Evolutionary conservation across 805 yeast species (phyloP).

Genomic region (Pichia paraexigua): DNA sequence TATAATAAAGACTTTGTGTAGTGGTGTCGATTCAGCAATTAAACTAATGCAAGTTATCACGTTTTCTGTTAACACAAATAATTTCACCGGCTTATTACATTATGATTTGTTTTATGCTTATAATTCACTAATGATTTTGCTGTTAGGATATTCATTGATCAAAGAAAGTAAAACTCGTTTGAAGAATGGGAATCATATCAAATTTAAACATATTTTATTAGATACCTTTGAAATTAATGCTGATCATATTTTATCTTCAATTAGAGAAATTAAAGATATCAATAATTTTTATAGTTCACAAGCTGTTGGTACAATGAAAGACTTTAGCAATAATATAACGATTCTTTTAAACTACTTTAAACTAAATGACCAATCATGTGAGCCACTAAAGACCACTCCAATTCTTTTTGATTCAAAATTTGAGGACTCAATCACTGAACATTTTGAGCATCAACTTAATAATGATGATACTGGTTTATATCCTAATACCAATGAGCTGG

Average conservation of each 20-base stretch:
- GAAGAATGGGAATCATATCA: conserved; percentile 1
- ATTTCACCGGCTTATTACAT: conserved; percentile 28
- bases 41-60: conserved; percentile 22
- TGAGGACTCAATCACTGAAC: not conserved
- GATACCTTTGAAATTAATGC: conserved; percentile 6
- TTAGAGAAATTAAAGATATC: conserved; percentile 13
- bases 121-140: conserved; percentile 27
- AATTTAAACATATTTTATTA: conserved; percentile 7
- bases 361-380: not conserved
- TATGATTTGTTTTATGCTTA: conserved; percentile 32
- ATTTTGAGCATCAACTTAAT: not conserved
- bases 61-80: conserved; percentile 8
- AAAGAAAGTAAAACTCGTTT: conserved; percentile 7
- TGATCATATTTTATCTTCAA: conserved; percentile 9
- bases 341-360: conserved; percentile 20
- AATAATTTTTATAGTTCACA: conserved; percentile 11
- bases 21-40: conserved; percentile 28
- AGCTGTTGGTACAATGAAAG: conserved; percentile 25
- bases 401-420: not conserved
- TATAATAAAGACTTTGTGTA: conserved; percentile 22
- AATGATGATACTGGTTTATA: not conserved
- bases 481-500: not conserved
- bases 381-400: not conserved
- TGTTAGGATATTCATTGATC: conserved; percentile 26
- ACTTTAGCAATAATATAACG: conserved; percentile 27